Base-by-base conservation (phyloP, 306 rosid genomes). In the Cucurbita pepo region DNA sequence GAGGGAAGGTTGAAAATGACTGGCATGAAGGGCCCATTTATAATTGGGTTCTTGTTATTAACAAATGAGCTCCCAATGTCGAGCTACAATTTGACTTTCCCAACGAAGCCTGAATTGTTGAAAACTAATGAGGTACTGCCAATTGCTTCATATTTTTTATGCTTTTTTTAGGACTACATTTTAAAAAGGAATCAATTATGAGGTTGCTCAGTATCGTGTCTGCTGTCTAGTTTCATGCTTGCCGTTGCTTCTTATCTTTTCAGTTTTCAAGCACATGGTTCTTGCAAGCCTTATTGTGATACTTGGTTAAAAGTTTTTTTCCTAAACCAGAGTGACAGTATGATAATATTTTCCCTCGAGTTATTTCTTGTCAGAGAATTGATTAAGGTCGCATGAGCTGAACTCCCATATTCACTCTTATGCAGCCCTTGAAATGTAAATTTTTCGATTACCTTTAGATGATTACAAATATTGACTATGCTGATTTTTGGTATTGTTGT, bases 1-100 rank as follows among this genome's bases (percentile, higher is more conserved):
- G 25, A 55, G 38, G 62, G 82, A 79, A 61, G 75, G 55, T 53
- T 72, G 83, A 80, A 45, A 73, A 66, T 73, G 81, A 72, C 76
- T 65, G 22, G 73, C 78, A 51, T 69, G 59, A 50, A 69, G 74
- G 74, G 44, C 59, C 74, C 74, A 51, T 50, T 61, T 72, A 54
- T 34, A 59, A 56, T 30, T 56, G 54, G 22, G 34, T 37, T 73
- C 48, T 43, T 54, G 73, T 82, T 74, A 69, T 60, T 50, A 67
- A 59, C 76, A 60, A 14, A 74, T 75, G 12, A 30, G 71, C 58
- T 71, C 54, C 60, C 73, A 56, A 71, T 70, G 58, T 72, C 54
- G 43, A 51, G 71, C 52, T 76, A 71, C 73, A 56, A 40, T 66
- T 45, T n/a, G 48, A 63, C 70, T 22, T 55, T 59, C 40, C 11